Base-by-base conservation (phyloP, 345 rosid species). In the Camelina sativa region DNA sequence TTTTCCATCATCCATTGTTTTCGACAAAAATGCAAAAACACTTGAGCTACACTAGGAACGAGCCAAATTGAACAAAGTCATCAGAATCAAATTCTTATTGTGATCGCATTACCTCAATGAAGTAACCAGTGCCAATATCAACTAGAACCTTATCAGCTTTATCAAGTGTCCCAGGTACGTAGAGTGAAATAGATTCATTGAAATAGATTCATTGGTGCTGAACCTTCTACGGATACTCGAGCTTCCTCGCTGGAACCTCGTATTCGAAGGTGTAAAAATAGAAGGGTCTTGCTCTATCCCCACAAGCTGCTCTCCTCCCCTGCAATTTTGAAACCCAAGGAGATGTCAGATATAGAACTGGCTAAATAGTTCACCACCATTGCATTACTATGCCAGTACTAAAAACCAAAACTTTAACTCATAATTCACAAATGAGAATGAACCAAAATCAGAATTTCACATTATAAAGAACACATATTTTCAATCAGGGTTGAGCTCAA, bases 41-140 rank as follows among this genome's bases (percentile, higher is more conserved):
- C 47, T 68, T 76, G 0, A 66, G 76, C n/a, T 8, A 16, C 62
- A 71, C 43, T 25, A 23, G 1, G 28, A 23, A 62, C 13, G 10
- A 70, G 7, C 20, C 8, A 15, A 62, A 51, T 6, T 16, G 40
- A 46, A 64, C 4, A 20, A 20, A 20, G 22, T 20, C 22, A 20
- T 20, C 25, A 23, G 3, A n/a, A 11, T 59, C 23, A 10, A 47
- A 23, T 48, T 30, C 13, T 22, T 16, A 32, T 4, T 3, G 41
- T 37, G 32, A 32, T 11, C 10, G 15, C 2, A 38, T 41, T n/a
- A 90, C 97, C 97, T 95, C 97, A 46, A 92, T 91, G 85, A 96
- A 96, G 86, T 89, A 96, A 17, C 99, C 99, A 58, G 99, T 96
- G 66, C 99, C 98, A 48, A 96, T 87, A 80, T 96, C 97, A 58